phyloP scores from a whole-genome alignment of 495 filamentous ascomycete genomes.

The Penicillium riverlandense region DNA sequence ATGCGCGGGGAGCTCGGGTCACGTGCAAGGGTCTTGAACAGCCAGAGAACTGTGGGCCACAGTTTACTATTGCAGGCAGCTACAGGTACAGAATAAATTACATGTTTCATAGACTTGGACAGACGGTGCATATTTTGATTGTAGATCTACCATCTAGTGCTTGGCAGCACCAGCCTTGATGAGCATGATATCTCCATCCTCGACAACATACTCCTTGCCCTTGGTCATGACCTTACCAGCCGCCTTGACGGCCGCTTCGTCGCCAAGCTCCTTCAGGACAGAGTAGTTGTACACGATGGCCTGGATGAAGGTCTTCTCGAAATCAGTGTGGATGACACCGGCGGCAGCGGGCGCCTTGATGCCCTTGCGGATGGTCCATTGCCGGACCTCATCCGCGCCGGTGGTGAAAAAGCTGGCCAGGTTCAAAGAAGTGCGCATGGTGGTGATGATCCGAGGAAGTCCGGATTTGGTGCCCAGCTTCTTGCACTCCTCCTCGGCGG shows the following conservation, averaged over 20 bases:
- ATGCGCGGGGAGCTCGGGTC: slow-evolving; percentile 25
- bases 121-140: slow-evolving; percentile 1
- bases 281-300: slow-evolving; percentile 81
- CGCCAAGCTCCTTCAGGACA: slow-evolving; percentile 73
- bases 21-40: slow-evolving; percentile 7
- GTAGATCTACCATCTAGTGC: slow-evolving; percentile 34
- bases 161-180: slow-evolving; percentile 97
- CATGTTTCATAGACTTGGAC: neutral
- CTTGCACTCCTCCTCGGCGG: slow-evolving; percentile 83
- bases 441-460: slow-evolving; percentile 86
- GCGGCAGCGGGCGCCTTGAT: slow-evolving; percentile 96
- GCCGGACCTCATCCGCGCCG: slow-evolving; percentile 91
- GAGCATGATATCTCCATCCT: slow-evolving; percentile 56
- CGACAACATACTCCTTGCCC: slow-evolving; percentile 87
- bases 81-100: no score
- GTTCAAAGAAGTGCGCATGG: slow-evolving; percentile 88
- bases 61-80: no score
- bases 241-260: slow-evolving; percentile 82
- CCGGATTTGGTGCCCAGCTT: slow-evolving; percentile 78
- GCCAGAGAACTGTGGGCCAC: no score
- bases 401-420: slow-evolving; percentile 96
- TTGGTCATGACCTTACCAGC: slow-evolving; percentile 97
- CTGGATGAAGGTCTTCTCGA: slow-evolving; percentile 99
- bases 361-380: slow-evolving; percentile 96
- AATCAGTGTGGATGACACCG: slow-evolving; percentile 97